Evolutionary conservation across 805 yeast species (phyloP), one percentile per base, ranked within the genome.

Genomic region (Ogataea nakhonphanomensis): DNA sequence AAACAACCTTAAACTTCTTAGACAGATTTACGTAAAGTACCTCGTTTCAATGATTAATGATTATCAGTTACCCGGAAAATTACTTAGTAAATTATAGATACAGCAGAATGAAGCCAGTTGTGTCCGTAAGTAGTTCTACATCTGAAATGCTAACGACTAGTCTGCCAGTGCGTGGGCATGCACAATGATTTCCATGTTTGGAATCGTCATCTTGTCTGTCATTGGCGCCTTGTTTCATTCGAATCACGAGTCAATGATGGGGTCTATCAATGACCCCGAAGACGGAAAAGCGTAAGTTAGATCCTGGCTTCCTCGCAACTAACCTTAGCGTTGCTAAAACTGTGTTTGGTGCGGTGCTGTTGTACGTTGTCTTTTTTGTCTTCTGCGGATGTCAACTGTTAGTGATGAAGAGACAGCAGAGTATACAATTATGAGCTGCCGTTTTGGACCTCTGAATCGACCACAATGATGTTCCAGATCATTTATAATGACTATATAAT

Each of bases 151-250:
- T 33, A 38, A 33, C 30, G 8, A 8, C 31, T 37, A 80, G 84
- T 69, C 93, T 35, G 85, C 80, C 21, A 81, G 86, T 57, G 98
- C 99, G 17, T 91, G 95, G 86, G 88, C 86, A 64, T 91, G 99
- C 62, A 91, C 98, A 32, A 75, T 91, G 30, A 71, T 93, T 32
- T 89, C 97, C 35, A 89, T 93, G 11, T 91, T 91, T 62, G 99
- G 95, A 43, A 80, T 91, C 25, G 83, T 88, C 33, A 93, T 91
- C 42, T 75, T 91, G 34, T 74, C 95, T 8, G 84, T 86, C 41
- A 77, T 91, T 53, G 99, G 95, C 13, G 77, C 79, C 51, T 72
- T 91, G 48, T 91, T 93, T 70, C 71, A 83, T 52, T 69, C 69
- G 25, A 85, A 80, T 50, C 95, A 87, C 61, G 98, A 91, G 67